Evolutionary conservation across 768 basidiomycete genomes (phyloP), one percentile per base, ranked within the genome.

Genomic region (Rubroboletus satanas): DNA sequence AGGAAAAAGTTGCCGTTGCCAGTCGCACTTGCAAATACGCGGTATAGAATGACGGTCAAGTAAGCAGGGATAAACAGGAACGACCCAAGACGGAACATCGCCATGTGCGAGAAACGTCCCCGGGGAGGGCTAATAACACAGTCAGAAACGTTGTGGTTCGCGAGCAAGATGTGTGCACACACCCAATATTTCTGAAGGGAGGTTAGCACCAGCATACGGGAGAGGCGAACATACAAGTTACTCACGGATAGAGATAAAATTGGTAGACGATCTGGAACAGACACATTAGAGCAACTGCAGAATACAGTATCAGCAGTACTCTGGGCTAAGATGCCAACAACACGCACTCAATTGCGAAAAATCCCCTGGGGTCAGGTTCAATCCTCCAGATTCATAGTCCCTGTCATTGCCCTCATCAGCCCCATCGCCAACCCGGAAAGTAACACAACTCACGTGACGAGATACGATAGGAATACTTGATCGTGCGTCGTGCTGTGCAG

Each of bases 201-300:
- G 0, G 12, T 47, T 9, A 56, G 26, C 15, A 48, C 51, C 28
- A 52, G 21, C 1, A 23, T 11, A 48, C 17, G 3, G 11, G 35
- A 32, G 8, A 31, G 7, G 28, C 17, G 7, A 31, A 29, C 6
- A 44, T 7, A 33, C 12, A 7, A 26, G 32, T 0, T 6, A 78
- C 90, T 71, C 66, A 93, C 88, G 90, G 90, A 77, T 93, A 93
- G 35, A 92, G 79, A 66, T 91, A 84, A 66, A 93, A 94, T 65
- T 94, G 94, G 67, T 94, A 96, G 36, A 85, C 83, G 49, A 97
- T 89, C 70, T 95, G 93, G 57, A 85, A 90, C n/a, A 93, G 77
- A 71, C 92, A 95, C 94, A 97, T 96, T 52, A 96, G 63, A 7
- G 90, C 91, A 67, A 90, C 90, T 93, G 60, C n/a, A 47, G 54